These are phyloP conservation scores for Pseudopyrenochaeta lycopersici DNA, from an alignment of 2,329 filamentous ascomycete species.

Conservation along the genomic window DNA sequence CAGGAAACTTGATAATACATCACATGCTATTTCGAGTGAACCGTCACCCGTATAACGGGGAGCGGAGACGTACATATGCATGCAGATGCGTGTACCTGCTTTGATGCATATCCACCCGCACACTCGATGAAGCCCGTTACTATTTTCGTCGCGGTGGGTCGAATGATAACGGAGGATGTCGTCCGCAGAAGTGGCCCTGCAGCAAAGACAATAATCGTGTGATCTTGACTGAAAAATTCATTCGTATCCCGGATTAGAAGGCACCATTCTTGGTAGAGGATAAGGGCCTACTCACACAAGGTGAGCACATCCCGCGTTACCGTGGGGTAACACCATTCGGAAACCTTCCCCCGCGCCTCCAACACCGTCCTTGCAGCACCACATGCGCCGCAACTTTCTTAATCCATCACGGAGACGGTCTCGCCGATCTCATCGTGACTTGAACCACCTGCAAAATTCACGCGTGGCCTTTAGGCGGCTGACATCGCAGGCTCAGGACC, in stretches of 20 bases:
- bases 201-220: not conserved
- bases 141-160: not conserved
- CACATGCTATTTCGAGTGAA: not conserved
- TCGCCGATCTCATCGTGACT: constrained; percentile 28
- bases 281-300: not conserved
- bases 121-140: not conserved
- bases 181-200: not conserved
- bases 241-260: not conserved
- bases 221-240: not conserved
- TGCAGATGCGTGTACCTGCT: not conserved
- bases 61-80: not conserved
- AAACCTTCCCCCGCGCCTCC: constrained; percentile 5
- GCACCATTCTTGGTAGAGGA: not conserved
- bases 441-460: constrained; percentile 17
- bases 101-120: not conserved
- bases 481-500: constrained; percentile 19
- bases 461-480: constrained; percentile 19
- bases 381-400: constrained; percentile 6
- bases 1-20: too few relatives aligned
- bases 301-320: constrained; percentile 5
- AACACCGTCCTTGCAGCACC: not conserved
- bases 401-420: constrained; percentile 28
- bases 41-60: not conserved
- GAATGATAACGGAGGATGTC: constrained; percentile 5
- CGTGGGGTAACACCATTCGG: constrained; percentile 9